phyloP scores from a whole-genome alignment of 2,329 filamentous ascomycete genomes.

The Trichoderma pleuroti region DNA sequence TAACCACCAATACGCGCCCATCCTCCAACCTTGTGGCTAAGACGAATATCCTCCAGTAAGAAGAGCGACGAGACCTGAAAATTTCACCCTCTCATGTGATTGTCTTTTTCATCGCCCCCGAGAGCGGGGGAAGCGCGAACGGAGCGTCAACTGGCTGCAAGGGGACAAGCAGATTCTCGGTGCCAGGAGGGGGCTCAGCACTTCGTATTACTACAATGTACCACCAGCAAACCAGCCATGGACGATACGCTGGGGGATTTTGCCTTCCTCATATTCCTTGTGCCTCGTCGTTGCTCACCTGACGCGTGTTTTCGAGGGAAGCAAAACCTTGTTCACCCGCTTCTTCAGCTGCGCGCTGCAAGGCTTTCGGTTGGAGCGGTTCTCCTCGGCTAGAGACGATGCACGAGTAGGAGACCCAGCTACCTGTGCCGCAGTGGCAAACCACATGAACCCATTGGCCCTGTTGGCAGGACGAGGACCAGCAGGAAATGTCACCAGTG shows the following conservation, averaged over 20 bases:
- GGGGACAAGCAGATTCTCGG: neutral
- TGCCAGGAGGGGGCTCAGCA: neutral
- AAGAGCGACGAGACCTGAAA: neutral
- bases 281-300: conserved; percentile 1
- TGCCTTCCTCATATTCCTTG: neutral
- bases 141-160: neutral
- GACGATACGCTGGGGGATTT: neutral
- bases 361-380: neutral
- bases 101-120: neutral
- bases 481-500: neutral
- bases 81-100: conserved; percentile 18
- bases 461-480: neutral
- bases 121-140: neutral
- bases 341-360: neutral
- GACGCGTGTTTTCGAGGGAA: neutral
- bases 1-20: neutral
- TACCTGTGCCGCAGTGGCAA: conserved; percentile 12
- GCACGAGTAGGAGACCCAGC: neutral
- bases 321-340: conserved; percentile 1
- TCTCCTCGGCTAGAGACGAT: neutral
- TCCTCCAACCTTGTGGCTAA: neutral
- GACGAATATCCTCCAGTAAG: conserved; percentile 12
- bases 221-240: neutral
- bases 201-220: neutral
- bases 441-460: neutral